phyloP scores from a whole-genome alignment of 345 rosid genomes.

The Linum usitatissimum region DNA sequence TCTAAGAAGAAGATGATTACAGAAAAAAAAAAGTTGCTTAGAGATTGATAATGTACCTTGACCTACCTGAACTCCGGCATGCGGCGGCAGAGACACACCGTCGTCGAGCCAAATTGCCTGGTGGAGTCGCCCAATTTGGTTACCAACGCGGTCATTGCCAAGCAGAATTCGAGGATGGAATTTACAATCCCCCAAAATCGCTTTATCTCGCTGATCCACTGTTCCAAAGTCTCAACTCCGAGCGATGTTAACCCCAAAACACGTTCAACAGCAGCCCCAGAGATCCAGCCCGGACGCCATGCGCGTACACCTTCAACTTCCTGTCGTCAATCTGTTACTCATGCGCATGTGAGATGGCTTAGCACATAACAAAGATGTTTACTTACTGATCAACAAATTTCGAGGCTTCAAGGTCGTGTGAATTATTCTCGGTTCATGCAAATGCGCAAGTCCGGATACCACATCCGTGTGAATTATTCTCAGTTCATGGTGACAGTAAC shows the following conservation, averaged over 20 bases:
- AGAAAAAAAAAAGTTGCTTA: too few relatives aligned
- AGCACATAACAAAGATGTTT: too few relatives aligned
- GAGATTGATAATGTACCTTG: too few relatives aligned
- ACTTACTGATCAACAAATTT: too few relatives aligned
- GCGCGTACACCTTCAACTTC: neutral
- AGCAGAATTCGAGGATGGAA: neutral
- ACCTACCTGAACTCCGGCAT: slow-evolving; percentile 35
- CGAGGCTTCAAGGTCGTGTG: too few relatives aligned
- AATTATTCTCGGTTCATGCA: too few relatives aligned
- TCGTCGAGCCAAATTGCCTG: neutral
- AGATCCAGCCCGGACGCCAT: neutral
- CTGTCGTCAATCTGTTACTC: too few relatives aligned
- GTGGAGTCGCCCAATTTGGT: neutral
- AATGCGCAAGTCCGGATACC: too few relatives aligned
- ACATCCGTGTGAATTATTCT: too few relatives aligned
- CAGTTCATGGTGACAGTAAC: too few relatives aligned
- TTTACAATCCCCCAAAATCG: neutral
- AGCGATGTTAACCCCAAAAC: neutral
- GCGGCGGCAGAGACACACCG: slow-evolving; percentile 21
- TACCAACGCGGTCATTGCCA: neutral
- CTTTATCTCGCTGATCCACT: neutral
- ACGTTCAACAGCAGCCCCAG: neutral
- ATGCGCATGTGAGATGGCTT: too few relatives aligned
- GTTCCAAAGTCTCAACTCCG: neutral
- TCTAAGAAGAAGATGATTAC: too few relatives aligned